Evolutionary conservation across 306 rosid species (phyloP).

Genomic region (Cucurbita pepo): DNA sequence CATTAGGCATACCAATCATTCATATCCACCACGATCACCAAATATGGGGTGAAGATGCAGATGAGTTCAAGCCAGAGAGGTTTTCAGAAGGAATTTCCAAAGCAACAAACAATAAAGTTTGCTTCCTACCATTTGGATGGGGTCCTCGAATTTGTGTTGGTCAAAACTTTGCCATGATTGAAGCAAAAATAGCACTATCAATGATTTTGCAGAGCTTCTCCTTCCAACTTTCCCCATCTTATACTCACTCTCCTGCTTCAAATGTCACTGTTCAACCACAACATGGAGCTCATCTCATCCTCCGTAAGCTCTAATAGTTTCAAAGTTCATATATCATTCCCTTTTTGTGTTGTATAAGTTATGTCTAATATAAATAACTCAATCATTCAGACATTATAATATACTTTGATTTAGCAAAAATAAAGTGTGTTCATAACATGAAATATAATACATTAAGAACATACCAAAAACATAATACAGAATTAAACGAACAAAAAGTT

Average conservation of each 20-base stretch:
- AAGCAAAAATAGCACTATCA: neutral
- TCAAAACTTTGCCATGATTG: constrained; percentile 23
- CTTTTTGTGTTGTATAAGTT: too few relatives aligned
- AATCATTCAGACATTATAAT: too few relatives aligned
- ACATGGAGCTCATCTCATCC: neutral
- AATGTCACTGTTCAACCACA: neutral
- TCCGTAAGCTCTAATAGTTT: neutral
- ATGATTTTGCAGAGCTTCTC: neutral
- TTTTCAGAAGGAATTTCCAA: constrained; percentile 33
- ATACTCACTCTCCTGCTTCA: neutral
- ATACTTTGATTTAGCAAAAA: too few relatives aligned
- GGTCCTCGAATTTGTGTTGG: constrained; percentile 56
- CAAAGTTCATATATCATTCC: too few relatives aligned
- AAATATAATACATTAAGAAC: too few relatives aligned
- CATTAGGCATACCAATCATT: constrained; percentile 9
- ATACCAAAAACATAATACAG: too few relatives aligned
- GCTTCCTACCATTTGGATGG: constrained; percentile 43
- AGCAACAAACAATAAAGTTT: constrained; percentile 25
- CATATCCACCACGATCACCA: constrained; percentile 25
- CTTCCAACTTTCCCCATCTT: neutral
- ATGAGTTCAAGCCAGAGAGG: constrained; percentile 44
- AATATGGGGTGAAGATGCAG: constrained; percentile 44
- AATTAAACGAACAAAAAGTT: too few relatives aligned
- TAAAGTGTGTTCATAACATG: too few relatives aligned
- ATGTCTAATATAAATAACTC: too few relatives aligned